These are phyloP conservation scores for Lycium ferocissimum DNA, from an alignment of 257 asterid genomes.

Conservation along the genomic window DNA sequence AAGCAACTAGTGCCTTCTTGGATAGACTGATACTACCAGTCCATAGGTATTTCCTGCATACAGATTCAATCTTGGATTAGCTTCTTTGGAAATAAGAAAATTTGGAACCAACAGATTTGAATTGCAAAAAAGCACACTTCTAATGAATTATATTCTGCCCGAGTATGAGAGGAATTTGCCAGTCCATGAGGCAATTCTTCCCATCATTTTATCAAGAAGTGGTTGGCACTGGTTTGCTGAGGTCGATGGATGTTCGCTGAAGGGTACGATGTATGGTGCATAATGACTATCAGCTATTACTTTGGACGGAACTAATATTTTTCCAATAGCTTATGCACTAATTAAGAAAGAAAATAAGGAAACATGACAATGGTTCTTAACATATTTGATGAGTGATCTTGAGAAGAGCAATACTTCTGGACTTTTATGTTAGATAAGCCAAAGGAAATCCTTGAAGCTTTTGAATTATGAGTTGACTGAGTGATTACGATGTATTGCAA, in stretches of 20 bases:
- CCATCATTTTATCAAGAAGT: no score
- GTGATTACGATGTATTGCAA: no score
- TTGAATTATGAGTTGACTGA: no score
- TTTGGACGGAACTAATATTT: constrained; percentile 33
- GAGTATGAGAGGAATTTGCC: no score
- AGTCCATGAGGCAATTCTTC: background rate
- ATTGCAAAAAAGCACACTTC: no score
- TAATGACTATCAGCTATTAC: background rate
- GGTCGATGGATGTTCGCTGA: constrained; percentile 4
- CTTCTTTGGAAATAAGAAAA: background rate
- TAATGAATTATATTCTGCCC: background rate
- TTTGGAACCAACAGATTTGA: background rate
- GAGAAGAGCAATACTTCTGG: background rate
- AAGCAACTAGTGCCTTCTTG: no score
- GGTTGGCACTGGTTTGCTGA: background rate
- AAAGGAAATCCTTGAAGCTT: constrained; percentile 28
- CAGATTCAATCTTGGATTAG: background rate
- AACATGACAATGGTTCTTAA: constrained; percentile 28
- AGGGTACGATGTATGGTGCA: background rate
- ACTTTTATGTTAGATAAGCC: constrained; percentile 36
- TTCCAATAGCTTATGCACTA: constrained; percentile 32
- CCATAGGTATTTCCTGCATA: no score
- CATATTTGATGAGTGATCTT: background rate
- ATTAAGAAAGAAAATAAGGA: constrained; percentile 29
- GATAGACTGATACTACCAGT: no score